Evolutionary conservation across 2,329 filamentous ascomycete species (phyloP).

Genomic region (Lasiodiplodia hormozganensis): DNA sequence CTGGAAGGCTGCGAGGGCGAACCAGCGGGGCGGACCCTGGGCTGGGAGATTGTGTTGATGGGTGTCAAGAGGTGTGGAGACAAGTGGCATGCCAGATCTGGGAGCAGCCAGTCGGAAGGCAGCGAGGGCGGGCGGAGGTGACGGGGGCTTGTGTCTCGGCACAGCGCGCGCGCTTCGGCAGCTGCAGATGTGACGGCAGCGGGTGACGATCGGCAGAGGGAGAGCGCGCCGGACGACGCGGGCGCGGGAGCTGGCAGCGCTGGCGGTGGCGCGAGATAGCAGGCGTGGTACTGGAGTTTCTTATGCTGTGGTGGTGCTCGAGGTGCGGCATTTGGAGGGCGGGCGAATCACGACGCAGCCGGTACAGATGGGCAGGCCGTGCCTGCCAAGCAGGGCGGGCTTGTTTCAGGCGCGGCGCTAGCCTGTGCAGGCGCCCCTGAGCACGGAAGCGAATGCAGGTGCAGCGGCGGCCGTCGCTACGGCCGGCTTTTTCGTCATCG

Average conservation of each 20-base stretch:
- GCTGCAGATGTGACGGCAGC: neutral
- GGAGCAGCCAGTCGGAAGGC: constrained; percentile 4
- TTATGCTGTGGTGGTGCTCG: neutral
- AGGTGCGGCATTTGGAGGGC: neutral
- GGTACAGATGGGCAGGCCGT: constrained; percentile 6
- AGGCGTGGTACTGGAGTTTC: constrained; percentile 12
- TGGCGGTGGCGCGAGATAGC: neutral
- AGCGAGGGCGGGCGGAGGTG: constrained; percentile 2
- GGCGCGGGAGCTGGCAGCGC: neutral
- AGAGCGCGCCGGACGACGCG: neutral
- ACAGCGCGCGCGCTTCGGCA: constrained; percentile 20
- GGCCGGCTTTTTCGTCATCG: constrained; percentile 11
- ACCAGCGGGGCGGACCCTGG: constrained; percentile 8
- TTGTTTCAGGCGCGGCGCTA: constrained; percentile 18
- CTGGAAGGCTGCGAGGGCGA: constrained; percentile 14
- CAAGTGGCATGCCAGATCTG: constrained; percentile 6
- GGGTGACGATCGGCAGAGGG: neutral
- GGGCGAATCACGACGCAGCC: neutral
- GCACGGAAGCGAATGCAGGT: neutral
- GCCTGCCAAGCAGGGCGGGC: constrained; percentile 16
- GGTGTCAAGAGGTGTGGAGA: neutral
- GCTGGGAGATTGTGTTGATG: constrained; percentile 3
- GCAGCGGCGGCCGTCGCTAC: neutral
- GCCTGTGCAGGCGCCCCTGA: constrained; percentile 14
- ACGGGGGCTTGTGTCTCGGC: constrained; percentile 16